phyloP scores from a whole-genome alignment of 1,284 basidiomycete species.

The Apiotrichum gracile region DNA sequence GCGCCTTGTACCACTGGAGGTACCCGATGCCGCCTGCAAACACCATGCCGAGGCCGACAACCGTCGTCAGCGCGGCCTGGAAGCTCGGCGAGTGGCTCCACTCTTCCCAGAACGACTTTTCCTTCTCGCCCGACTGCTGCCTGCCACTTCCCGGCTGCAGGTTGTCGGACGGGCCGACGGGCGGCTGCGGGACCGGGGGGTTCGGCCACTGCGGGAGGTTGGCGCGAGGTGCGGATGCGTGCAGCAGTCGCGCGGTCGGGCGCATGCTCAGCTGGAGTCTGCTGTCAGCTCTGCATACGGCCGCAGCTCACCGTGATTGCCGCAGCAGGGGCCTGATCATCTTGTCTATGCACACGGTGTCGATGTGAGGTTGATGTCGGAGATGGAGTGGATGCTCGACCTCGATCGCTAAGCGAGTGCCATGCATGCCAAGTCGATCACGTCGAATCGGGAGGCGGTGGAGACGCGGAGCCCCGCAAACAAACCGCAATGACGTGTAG shows the following conservation, averaged over 20 bases:
- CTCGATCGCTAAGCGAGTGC: too few relatives aligned
- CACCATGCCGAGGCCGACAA: slow-evolving; percentile 43
- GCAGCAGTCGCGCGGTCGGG: background rate
- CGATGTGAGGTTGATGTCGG: too few relatives aligned
- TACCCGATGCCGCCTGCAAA: slow-evolving; percentile 57
- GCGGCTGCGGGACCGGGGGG: slow-evolving; percentile 30
- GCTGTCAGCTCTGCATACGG: background rate
- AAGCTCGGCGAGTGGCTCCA: slow-evolving; percentile 39
- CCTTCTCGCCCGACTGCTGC: background rate
- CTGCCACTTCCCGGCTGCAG: slow-evolving; percentile 2
- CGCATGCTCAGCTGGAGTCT: background rate
- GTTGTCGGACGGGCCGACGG: slow-evolving; percentile 27
- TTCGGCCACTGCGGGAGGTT: slow-evolving; percentile 35
- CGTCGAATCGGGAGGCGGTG: background rate
- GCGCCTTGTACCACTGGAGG: slow-evolving; percentile 70
- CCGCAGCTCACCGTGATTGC: background rate
- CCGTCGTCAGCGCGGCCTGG: slow-evolving; percentile 44
- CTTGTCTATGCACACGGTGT: background rate
- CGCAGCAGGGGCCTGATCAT: background rate
- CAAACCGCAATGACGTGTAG: background rate
- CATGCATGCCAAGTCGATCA: too few relatives aligned
- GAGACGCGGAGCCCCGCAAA: too few relatives aligned
- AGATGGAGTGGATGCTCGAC: too few relatives aligned
- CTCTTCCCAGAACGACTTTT: slow-evolving; percentile 28
- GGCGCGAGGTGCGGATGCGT: background rate